phyloP scores from a whole-genome alignment of 2,329 filamentous ascomycete genomes.

The Fusarium falciforme region DNA sequence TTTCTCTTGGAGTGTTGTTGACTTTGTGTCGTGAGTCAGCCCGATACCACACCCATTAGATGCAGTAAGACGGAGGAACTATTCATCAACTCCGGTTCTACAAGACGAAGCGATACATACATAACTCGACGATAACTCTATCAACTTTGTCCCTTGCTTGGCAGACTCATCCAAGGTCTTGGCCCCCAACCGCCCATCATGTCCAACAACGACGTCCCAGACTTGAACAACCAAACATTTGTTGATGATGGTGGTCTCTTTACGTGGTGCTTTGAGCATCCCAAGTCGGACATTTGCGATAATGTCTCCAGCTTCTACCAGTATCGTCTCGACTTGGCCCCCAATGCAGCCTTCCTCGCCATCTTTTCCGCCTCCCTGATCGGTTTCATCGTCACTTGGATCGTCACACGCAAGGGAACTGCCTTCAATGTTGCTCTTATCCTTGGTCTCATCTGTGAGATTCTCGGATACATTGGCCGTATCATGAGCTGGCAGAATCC shows the following conservation, averaged over 20 bases:
- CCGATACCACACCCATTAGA: neutral
- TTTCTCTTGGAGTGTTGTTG: neutral
- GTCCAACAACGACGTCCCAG: slow-evolving; percentile 11
- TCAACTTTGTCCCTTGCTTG: neutral
- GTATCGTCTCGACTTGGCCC: slow-evolving; percentile 62
- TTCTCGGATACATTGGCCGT: slow-evolving; percentile 70
- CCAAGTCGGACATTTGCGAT: slow-evolving; percentile 43
- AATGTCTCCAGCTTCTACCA: slow-evolving; percentile 57
- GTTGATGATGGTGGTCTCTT: slow-evolving; percentile 26
- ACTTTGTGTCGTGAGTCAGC: neutral
- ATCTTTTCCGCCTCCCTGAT: slow-evolving; percentile 61
- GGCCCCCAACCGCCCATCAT: neutral
- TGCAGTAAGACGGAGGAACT: slow-evolving; percentile 11
- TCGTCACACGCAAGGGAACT: slow-evolving; percentile 58
- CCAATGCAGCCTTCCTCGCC: slow-evolving; percentile 63
- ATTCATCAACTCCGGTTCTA: neutral
- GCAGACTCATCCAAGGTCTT: neutral
- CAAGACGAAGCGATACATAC: neutral
- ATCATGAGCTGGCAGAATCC: slow-evolving; percentile 66
- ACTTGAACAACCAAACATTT: slow-evolving; percentile 39
- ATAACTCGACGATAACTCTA: neutral
- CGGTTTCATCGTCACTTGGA: slow-evolving; percentile 54
- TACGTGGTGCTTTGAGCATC: slow-evolving; percentile 46
- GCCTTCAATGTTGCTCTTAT: slow-evolving; percentile 65
- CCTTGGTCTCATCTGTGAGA: slow-evolving; percentile 65